Conservation (phyloP, 768 basidiomycete genomes). For the Panaeolus papilionaceus region DNA sequence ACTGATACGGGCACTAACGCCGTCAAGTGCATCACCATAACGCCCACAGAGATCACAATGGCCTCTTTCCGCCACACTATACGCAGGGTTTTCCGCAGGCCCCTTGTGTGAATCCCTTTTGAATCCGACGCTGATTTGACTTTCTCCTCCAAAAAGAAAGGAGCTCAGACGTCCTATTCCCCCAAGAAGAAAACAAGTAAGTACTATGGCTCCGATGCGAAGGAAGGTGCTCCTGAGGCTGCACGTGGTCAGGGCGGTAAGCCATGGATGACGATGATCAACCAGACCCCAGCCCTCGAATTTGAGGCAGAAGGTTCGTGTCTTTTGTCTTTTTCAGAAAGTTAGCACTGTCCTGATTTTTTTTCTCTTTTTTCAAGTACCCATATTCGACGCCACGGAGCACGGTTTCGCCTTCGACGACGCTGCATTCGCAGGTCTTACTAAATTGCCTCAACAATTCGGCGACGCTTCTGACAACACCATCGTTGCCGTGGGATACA, state of each 20-base stretch:
- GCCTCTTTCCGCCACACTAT: not conserved
- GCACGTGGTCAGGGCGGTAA: not conserved
- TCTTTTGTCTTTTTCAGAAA: not conserved
- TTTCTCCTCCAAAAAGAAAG: not conserved
- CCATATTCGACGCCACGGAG: not conserved
- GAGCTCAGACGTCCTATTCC: not conserved
- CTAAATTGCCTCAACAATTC: not conserved
- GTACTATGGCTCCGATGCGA: not conserved
- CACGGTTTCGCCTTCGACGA: not conserved
- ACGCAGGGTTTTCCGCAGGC: not conserved
- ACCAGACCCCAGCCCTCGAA: not conserved
- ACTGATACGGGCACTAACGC: not conserved
- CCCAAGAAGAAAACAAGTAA: not conserved
- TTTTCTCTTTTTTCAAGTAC: not conserved
- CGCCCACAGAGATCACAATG: not conserved
- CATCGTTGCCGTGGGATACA: not conserved
- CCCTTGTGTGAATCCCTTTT: not conserved
- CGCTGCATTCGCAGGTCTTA: not conserved
- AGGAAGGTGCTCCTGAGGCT: not conserved
- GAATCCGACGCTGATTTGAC: not conserved
- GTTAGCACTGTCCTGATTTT: too few relatives aligned
- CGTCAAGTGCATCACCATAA: not conserved
- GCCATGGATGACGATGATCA: not conserved
- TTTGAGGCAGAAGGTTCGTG: not conserved
- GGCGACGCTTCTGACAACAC: not conserved